Conservation (phyloP, 352 stramenopile genomes). For the Peronospora destructor region DNA sequence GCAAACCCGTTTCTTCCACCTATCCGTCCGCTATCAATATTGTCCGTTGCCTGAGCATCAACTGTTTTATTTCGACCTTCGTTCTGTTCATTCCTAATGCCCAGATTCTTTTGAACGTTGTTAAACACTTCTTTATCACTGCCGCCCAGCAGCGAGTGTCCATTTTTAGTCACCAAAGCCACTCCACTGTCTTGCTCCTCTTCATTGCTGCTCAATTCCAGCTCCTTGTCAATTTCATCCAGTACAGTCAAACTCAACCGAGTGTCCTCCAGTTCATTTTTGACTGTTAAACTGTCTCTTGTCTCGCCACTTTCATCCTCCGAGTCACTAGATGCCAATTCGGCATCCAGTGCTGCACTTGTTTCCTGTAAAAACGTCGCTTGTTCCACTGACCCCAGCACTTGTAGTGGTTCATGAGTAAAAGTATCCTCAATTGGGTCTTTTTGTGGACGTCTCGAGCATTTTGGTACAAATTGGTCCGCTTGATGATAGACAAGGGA, state of each 20-base stretch:
- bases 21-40: background rate
- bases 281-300: background rate
- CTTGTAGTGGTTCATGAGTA: slow-evolving; percentile 3
- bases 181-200: slow-evolving; percentile 11
- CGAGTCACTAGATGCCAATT: slow-evolving; percentile 31
- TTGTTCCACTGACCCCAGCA: background rate
- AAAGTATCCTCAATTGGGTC: background rate
- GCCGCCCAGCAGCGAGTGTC: background rate
- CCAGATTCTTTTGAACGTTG: slow-evolving; percentile 26
- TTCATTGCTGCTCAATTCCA: slow-evolving; percentile 22
- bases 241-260: slow-evolving; percentile 6
- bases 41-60: background rate
- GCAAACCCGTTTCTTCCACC: background rate
- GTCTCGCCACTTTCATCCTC: slow-evolving; percentile 12
- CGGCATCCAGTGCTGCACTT: slow-evolving; percentile 33
- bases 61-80: background rate
- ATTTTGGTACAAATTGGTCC: slow-evolving; percentile 17
- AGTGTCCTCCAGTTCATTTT: background rate
- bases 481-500: background rate
- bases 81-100: slow-evolving; percentile 9
- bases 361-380: slow-evolving; percentile 11
- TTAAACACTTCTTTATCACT: slow-evolving; percentile 6
- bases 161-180: background rate
- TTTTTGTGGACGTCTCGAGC: slow-evolving; percentile 2
- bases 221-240: slow-evolving; percentile 23